A percentile compares a stretch with the other conserved stretches of the same genome.
Evolutionary conservation across 2,329 filamentous ascomycete species (phyloP).

Genomic region (Aspergillus quadricinctus): DNA sequence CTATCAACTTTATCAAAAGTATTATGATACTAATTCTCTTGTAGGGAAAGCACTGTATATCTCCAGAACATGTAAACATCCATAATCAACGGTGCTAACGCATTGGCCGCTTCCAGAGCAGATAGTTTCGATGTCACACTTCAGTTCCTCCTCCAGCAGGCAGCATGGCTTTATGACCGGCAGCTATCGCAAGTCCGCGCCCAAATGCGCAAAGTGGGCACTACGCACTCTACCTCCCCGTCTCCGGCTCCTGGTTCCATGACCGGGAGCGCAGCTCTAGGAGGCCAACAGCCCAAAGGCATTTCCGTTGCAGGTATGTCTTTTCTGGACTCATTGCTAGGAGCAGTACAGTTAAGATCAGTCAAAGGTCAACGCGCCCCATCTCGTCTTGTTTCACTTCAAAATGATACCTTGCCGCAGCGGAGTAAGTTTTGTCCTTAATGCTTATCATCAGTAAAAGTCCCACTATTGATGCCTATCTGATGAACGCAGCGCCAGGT

Average conservation of each 20-base stretch:
- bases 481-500: slow-evolving; percentile 9
- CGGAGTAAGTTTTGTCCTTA: slow-evolving; percentile 20
- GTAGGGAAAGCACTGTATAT: slow-evolving; percentile 71
- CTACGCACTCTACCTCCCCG: slow-evolving; percentile 37
- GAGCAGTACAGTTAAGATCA: slow-evolving; percentile 2
- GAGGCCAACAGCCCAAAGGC: slow-evolving; percentile 31
- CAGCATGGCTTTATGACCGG: slow-evolving; percentile 86
- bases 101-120: slow-evolving; percentile 49
- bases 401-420: slow-evolving; percentile 26
- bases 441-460: neutral
- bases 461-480: neutral
- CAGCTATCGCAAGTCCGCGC: slow-evolving; percentile 86
- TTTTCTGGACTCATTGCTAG: neutral
- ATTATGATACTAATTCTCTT: slow-evolving; percentile 17
- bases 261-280: slow-evolving; percentile 38
- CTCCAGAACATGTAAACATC: neutral
- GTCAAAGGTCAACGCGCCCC: slow-evolving; percentile 35
- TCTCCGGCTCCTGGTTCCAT: slow-evolving; percentile 42
- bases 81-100: neutral
- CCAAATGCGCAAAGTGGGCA: slow-evolving; percentile 69
- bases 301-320: slow-evolving; percentile 28
- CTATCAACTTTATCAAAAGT: slow-evolving; percentile 20
- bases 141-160: slow-evolving; percentile 86
- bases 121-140: slow-evolving; percentile 77
- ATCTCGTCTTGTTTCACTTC: slow-evolving; percentile 35